Conservation (phyloP, 1,139 yeast species). For the Candida labiduridarum region DNA sequence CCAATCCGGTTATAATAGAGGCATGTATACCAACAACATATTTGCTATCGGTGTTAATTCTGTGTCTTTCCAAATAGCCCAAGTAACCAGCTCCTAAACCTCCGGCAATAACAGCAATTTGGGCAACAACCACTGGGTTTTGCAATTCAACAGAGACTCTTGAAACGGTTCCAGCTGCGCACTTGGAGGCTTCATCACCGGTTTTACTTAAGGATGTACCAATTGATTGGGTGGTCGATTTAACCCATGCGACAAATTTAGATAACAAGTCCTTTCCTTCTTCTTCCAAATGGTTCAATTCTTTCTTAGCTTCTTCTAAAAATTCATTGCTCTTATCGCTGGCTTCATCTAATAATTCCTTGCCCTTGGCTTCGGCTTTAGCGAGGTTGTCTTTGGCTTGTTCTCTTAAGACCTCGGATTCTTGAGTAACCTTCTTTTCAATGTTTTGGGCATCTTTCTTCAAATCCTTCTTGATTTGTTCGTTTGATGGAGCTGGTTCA, state of each 20-base stretch:
- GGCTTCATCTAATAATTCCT: conserved; percentile 19
- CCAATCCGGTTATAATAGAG: conserved; percentile 55
- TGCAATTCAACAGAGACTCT: conserved; percentile 45
- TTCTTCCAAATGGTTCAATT: conserved; percentile 29
- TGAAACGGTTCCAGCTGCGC: conserved; percentile 15
- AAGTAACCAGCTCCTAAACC: conserved; percentile 52
- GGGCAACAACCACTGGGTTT: conserved; percentile 65
- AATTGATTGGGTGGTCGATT: conserved; percentile 8
- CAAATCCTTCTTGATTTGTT: conserved; percentile 27
- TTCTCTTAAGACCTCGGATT: conserved; percentile 18
- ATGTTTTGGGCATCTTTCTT: conserved; percentile 26
- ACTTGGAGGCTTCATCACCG: conserved; percentile 13
- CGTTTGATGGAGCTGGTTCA: conserved; percentile 24
- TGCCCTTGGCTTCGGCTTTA: conserved; percentile 12
- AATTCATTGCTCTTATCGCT: conserved; percentile 15
- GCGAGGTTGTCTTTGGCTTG: conserved; percentile 17
- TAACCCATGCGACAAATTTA: conserved; percentile 17
- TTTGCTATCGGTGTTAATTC: conserved; percentile 49
- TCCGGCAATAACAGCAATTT: conserved; percentile 52
- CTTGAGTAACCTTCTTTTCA: conserved; percentile 23
- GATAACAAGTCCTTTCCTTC: conserved; percentile 25
- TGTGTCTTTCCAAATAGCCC: conserved; percentile 57
- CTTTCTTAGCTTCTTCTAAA: conserved; percentile 21
- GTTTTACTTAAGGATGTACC: conserved; percentile 15
- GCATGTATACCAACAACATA: conserved; percentile 54